Conservation (phyloP, 1,284 basidiomycete species). For the Ustilago sp. region DNA sequence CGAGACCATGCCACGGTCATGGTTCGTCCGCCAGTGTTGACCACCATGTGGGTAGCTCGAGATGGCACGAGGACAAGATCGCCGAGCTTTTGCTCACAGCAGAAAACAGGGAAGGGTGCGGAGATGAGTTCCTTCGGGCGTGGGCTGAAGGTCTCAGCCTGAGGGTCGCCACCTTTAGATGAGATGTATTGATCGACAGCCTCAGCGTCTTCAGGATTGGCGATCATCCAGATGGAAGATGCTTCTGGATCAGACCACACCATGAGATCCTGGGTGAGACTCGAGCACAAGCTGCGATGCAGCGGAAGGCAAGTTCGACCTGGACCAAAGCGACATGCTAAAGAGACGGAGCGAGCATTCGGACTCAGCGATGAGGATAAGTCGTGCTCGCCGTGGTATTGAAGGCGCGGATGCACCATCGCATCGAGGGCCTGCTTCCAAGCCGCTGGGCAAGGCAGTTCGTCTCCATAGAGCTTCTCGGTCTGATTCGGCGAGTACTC, state of each 20-base stretch:
- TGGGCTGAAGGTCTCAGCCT: conserved; percentile 11
- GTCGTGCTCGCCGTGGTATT: conserved; percentile 28
- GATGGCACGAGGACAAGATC: conserved; percentile 44
- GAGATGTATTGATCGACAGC: conserved; percentile 25
- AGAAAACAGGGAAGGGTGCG: conserved; percentile 27
- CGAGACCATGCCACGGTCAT: conserved; percentile 40
- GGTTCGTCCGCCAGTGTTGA: conserved; percentile 36
- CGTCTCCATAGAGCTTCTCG: conserved; percentile 30
- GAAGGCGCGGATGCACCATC: conserved; percentile 29
- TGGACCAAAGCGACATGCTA: conserved; percentile 26
- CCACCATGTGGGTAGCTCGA: conserved; percentile 25
- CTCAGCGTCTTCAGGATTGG: conserved; percentile 18
- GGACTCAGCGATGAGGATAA: conserved; percentile 6
- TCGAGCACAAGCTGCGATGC: conserved; percentile 37
- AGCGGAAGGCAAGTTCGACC: conserved; percentile 27
- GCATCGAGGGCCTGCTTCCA: conserved; percentile 13
- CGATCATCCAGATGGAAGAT: conserved; percentile 32
- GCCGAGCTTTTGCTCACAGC: conserved; percentile 32
- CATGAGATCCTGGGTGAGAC: conserved; percentile 45
- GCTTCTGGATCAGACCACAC: conserved; percentile 32
- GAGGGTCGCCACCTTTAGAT: conserved; percentile 23
- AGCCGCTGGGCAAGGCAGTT: conserved; percentile 10
- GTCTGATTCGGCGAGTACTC: conserved; percentile 4
- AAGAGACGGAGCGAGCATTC: conserved; percentile 8
- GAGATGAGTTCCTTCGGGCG: conserved; percentile 29